Evolutionary conservation across 306 rosid genomes (phyloP).

Genomic region (Fragaria vesca): DNA sequence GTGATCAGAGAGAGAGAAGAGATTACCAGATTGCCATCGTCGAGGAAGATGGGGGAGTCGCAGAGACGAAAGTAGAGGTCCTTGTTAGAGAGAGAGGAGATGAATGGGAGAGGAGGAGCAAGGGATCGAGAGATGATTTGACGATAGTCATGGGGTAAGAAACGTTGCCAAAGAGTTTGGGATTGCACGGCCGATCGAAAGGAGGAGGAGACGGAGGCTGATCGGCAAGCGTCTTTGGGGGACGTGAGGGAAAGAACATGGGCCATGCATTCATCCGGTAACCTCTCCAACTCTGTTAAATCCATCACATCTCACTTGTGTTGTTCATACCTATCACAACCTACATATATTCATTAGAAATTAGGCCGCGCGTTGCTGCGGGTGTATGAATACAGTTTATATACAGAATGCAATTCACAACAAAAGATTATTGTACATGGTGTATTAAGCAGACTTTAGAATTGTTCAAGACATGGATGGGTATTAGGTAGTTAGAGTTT

Average conservation of each 20-base stretch:
- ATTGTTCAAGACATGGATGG: too few species aligned
- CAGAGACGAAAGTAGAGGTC: constrained; percentile 15
- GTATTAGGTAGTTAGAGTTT: too few species aligned
- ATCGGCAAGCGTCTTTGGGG: constrained; percentile 12
- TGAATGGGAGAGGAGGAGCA: neutral
- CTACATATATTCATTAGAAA: too few species aligned
- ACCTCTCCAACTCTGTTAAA: neutral
- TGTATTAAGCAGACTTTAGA: too few species aligned
- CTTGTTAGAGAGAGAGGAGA: constrained; percentile 3
- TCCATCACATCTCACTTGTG: neutral
- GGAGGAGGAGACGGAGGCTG: neutral
- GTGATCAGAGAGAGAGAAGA: too few species aligned
- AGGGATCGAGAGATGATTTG: neutral
- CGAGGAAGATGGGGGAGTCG: neutral
- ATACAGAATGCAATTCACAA: too few species aligned
- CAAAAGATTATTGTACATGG: too few species aligned
- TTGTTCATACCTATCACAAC: too few species aligned
- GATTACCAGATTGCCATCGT: neutral
- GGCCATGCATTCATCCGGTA: constrained; percentile 10
- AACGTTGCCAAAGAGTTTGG: constrained; percentile 11
- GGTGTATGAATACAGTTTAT: too few species aligned
- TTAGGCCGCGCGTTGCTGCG: too few species aligned
- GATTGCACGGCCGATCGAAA: constrained; percentile 11
- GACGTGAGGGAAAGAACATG: constrained; percentile 10
- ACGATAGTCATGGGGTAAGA: neutral